Conservation (phyloP, 768 basidiomycete genomes). For the Asterophora parasitica region DNA sequence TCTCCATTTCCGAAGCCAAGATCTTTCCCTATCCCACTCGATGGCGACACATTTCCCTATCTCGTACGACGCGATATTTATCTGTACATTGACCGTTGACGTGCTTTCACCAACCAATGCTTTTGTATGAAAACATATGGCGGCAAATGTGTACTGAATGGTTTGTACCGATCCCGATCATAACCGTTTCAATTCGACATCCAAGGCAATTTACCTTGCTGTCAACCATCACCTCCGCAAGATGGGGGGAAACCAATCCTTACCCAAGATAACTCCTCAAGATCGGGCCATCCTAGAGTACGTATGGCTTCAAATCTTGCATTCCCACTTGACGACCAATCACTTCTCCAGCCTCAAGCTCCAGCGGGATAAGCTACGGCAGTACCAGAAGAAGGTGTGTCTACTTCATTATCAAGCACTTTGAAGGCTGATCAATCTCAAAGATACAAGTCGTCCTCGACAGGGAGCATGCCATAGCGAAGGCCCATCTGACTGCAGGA, state of each 20-base stretch:
- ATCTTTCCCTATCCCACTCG: not conserved
- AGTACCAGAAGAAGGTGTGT: slow-evolving; percentile 88
- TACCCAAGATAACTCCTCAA: slow-evolving; percentile 86
- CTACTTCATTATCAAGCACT: not conserved
- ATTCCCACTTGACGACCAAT: slow-evolving; percentile 10
- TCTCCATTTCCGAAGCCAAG: not conserved
- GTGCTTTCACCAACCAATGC: no score
- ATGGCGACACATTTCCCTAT: not conserved
- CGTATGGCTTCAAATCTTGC: slow-evolving; percentile 27
- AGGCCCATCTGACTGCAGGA: slow-evolving; percentile 70
- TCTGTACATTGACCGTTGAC: not conserved
- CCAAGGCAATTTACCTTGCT: slow-evolving; percentile 3
- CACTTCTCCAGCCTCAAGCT: slow-evolving; percentile 71
- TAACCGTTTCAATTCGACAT: not conserved
- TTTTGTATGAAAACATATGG: no score
- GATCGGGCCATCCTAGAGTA: slow-evolving; percentile 96
- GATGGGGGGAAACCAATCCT: slow-evolving; percentile 72
- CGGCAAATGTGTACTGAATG: no score
- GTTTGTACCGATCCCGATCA: not conserved
- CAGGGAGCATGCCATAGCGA: slow-evolving; percentile 87
- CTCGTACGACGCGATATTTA: not conserved
- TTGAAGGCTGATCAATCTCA: not conserved
- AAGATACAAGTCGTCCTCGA: slow-evolving; percentile 86
- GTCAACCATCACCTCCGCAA: slow-evolving; percentile 1
- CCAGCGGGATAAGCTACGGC: slow-evolving; percentile 91